Percentiles rank a stretch among this genome's conserved stretches.
phyloP scores from a whole-genome alignment of 129 eudicot genomes.

The Tagetes erecta region DNA sequence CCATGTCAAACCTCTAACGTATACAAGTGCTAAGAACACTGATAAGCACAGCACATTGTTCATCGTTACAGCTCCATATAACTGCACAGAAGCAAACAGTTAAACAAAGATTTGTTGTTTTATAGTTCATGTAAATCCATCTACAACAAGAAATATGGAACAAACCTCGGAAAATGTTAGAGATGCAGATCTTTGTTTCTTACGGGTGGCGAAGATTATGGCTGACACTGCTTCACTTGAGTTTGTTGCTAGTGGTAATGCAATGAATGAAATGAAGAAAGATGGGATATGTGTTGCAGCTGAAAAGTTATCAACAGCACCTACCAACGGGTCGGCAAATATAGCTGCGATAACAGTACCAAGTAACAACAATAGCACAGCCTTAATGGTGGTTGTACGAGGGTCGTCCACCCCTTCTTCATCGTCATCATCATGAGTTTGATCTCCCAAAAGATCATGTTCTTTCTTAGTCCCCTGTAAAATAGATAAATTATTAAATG shows the following conservation, averaged over 20 bases:
- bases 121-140: neutral
- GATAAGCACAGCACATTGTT: constrained; percentile 75
- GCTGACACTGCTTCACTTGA: constrained; percentile 98
- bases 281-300: constrained; percentile 81
- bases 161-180: constrained; percentile 94
- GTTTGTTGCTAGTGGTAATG: constrained; percentile 84
- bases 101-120: neutral
- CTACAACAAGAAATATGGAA: constrained; percentile 10
- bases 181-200: constrained; percentile 83
- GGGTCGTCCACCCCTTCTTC: constrained; percentile 56
- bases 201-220: constrained; percentile 75
- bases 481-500: neutral
- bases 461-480: constrained; percentile 68
- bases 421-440: constrained; percentile 43
- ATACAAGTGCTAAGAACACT: constrained; percentile 83
- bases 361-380: constrained; percentile 57
- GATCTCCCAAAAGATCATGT: constrained; percentile 60
- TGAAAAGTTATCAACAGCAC: constrained; percentile 79
- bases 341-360: constrained; percentile 86
- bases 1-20: constrained; percentile 73
- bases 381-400: constrained; percentile 61
- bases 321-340: constrained; percentile 98
- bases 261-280: constrained; percentile 89
- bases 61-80: constrained; percentile 92
- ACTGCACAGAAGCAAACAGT: constrained; percentile 40